These are phyloP conservation scores for Paraphaeosphaeria sporulosa DNA, from an alignment of 2,329 filamentous ascomycete species.

Conservation along the genomic window DNA sequence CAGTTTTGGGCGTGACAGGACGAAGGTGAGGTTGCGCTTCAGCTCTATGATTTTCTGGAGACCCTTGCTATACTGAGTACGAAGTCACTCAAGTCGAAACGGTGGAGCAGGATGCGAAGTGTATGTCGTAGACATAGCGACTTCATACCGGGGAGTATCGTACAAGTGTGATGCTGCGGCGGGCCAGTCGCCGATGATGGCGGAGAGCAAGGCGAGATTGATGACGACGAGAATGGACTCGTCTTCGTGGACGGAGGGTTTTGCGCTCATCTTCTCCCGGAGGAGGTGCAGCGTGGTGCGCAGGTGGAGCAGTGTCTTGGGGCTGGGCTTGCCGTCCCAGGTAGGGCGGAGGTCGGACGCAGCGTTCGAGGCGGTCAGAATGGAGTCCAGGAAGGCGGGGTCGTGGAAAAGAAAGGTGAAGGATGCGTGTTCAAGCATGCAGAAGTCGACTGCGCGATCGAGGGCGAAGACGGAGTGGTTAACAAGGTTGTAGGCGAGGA, in stretches of 20 bases:
- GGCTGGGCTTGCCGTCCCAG: conserved; percentile 15
- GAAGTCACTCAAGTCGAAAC: no score
- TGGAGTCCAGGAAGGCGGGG: conserved; percentile 19
- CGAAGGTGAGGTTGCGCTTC: no score
- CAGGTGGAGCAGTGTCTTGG: conserved; percentile 19
- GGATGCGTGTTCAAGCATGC: conserved; percentile 13
- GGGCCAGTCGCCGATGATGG: no score
- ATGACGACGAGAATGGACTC: no score
- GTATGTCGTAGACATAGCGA: no score
- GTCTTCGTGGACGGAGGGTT: conserved; percentile 17
- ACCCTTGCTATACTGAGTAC: no score
- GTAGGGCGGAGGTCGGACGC: conserved; percentile 19
- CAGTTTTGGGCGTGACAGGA: no score
- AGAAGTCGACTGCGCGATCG: conserved; percentile 19
- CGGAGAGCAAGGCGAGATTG: no score
- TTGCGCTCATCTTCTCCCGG: conserved; percentile 17
- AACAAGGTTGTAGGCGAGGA: conserved; percentile 15
- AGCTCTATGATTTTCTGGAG: no score
- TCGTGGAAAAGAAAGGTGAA: conserved; percentile 21
- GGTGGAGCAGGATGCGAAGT: no score
- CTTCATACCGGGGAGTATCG: no score
- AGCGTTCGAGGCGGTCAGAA: conserved; percentile 17
- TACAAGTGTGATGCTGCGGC: no score
- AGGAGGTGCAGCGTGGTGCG: conserved; percentile 19
- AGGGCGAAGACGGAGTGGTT: conserved; percentile 18